Base-by-base conservation (phyloP, 108 stramenopile species). In the Stephanodiscus triporus region DNA sequence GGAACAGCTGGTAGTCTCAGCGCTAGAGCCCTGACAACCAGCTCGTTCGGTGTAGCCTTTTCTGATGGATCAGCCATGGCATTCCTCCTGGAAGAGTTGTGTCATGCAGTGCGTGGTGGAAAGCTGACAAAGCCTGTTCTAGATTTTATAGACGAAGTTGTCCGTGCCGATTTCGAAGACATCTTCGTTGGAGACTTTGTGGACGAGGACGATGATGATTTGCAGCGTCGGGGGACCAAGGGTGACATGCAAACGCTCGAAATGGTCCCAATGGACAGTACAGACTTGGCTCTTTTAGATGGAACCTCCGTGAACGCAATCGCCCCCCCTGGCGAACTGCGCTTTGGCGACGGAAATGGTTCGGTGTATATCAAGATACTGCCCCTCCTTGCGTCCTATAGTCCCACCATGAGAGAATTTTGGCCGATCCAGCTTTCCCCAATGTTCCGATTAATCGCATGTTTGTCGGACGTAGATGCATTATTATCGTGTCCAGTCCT, bases 21-120 rank as follows among this genome's bases (percentile, higher is more conserved):
- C 47, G 30, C 11, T 9, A 36, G 32, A 11, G 50, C 60, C 19
- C 19, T 30, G 42, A 2, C 29, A 13, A 8, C 42, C 45, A 30
- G 11, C 24, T 47, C 43, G 45, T 55, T 49, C 69, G 55, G 4
- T 55, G 54, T 17, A 63, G 22, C 36, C 19, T 64, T 70, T 63
- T 64, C 63, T 1, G 45, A 60, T 22, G 76, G 76, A 17, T 72
- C 78, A 7, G 61, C 81, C 38, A 59, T 79, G 22, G 77, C 76
- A 34, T 81, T 83, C 22, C 24, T 85, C 22, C 74, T 83, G 36
- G 77, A 85, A 23, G 84, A 85, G 48, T 57, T 85, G 11, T 78
- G 72, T 7, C 53, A 63, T 29, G 84, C 84, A 23, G 81, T 85
- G 27, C 76, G 73, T 53, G 81, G 84, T 34, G 81, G 81, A 54